A percentile compares a stretch with the other conserved stretches of the same genome.
phyloP scores from a whole-genome alignment of 148 eudicot genomes.

The Rhododendron mucronatum region DNA sequence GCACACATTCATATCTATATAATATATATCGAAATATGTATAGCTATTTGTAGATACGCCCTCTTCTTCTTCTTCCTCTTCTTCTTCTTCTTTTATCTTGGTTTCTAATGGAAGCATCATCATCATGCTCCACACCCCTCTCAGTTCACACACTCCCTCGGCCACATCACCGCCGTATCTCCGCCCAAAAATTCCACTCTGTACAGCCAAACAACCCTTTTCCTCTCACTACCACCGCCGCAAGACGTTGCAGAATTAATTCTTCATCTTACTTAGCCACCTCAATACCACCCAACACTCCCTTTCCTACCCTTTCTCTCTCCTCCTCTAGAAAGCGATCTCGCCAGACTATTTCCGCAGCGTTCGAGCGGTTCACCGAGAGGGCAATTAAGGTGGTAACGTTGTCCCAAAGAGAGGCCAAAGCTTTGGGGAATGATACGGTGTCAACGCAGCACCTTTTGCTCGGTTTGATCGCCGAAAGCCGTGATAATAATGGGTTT shows the following conservation, averaged over 20 bases:
- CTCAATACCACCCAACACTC: conserved; percentile 14
- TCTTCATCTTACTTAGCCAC: conserved; percentile 22
- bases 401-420: conserved; percentile 46
- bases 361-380: conserved; percentile 53
- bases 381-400: conserved; percentile 48
- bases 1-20: not conserved
- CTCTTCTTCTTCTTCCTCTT: not conserved
- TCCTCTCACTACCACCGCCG: not conserved
- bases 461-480: conserved; percentile 48
- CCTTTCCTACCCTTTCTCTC: not conserved
- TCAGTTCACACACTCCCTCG: conserved; percentile 11
- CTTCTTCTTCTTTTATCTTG: not conserved
- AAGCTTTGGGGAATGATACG: conserved; percentile 29
- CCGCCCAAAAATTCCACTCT: not conserved
- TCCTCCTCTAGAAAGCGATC: not conserved
- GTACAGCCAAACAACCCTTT: not conserved
- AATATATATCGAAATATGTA: not conserved
- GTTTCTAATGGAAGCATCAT: conserved; percentile 22
- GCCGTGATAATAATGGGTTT: conserved; percentile 34
- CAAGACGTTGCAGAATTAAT: not conserved
- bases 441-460: conserved; percentile 50
- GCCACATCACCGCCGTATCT: conserved; percentile 4
- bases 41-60: not conserved
- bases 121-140: conserved; percentile 17
- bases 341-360: conserved; percentile 15